Conservation (phyloP, 2,329 filamentous ascomycete genomes). For the Akanthomyces muscarius region DNA sequence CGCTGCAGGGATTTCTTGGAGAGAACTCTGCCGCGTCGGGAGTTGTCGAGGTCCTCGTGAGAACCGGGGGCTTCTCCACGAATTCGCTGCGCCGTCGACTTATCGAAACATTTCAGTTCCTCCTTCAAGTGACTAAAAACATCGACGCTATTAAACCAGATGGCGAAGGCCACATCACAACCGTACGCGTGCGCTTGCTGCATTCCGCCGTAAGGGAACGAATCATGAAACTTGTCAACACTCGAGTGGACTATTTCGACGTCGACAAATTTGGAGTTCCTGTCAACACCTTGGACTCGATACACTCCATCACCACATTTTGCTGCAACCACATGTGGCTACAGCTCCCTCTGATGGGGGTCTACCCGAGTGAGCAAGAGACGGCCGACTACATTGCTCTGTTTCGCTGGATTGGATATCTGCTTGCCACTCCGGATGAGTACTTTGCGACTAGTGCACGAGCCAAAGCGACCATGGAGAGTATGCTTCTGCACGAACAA, state of each 20-base stretch:
- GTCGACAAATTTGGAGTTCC: slow-evolving; percentile 56
- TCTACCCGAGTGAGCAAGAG: slow-evolving; percentile 54
- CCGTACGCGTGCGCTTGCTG: slow-evolving; percentile 60
- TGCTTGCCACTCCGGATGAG: slow-evolving; percentile 27
- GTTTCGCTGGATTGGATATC: slow-evolving; percentile 35
- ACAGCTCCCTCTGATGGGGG: slow-evolving; percentile 59
- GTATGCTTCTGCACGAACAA: slow-evolving; percentile 32
- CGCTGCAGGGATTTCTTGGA: slow-evolving; percentile 35
- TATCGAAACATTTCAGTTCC: slow-evolving; percentile 40
- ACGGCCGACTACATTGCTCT: slow-evolving; percentile 60
- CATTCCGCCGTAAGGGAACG: slow-evolving; percentile 61
- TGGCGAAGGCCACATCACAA: slow-evolving; percentile 57
- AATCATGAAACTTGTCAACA: slow-evolving; percentile 53
- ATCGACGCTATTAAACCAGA: slow-evolving; percentile 57
- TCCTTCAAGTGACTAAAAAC: slow-evolving; percentile 57
- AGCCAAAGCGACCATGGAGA: slow-evolving; percentile 33
- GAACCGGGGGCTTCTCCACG: slow-evolving; percentile 64
- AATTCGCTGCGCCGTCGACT: slow-evolving; percentile 56
- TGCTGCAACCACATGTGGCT: slow-evolving; percentile 59
- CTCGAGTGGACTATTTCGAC: slow-evolving; percentile 57
- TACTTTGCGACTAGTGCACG: slow-evolving; percentile 24
- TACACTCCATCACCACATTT: slow-evolving; percentile 61
- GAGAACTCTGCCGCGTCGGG: slow-evolving; percentile 46
- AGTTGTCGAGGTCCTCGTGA: slow-evolving; percentile 59
- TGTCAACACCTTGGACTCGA: slow-evolving; percentile 61